Evolutionary conservation across 495 filamentous ascomycete genomes (phyloP).

Genomic region (Podospora pseudoanserina): DNA sequence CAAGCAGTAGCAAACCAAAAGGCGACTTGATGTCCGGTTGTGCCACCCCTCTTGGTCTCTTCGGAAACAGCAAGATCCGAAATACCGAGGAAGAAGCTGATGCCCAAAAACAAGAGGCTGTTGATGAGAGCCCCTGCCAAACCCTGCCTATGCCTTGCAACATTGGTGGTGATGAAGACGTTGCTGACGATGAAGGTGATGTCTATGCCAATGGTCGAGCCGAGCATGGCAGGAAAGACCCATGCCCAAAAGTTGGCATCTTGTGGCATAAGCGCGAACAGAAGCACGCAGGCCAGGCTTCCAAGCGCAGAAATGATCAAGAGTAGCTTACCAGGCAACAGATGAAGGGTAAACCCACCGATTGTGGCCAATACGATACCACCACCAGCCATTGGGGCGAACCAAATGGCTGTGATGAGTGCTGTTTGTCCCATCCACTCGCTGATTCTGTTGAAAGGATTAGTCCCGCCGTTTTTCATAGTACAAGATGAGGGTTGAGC

Average conservation of each 20-base stretch:
- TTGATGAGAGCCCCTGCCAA: conserved; percentile 64
- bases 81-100: conserved; percentile 74
- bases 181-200: conserved; percentile 81
- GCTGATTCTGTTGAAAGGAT: conserved; percentile 50
- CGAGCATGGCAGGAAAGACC: conserved; percentile 79
- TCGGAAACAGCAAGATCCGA: conserved; percentile 62
- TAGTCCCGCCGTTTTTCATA: background rate
- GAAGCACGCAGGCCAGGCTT: conserved; percentile 59
- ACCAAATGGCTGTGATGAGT: conserved; percentile 74
- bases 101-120: conserved; percentile 67
- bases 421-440: conserved; percentile 61
- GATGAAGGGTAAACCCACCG: conserved; percentile 75
- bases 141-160: conserved; percentile 68
- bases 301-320: conserved; percentile 64
- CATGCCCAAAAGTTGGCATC: conserved; percentile 58
- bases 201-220: conserved; percentile 77
- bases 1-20: conserved; percentile 67
- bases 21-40: conserved; percentile 55
- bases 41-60: conserved; percentile 43
- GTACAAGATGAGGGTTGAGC: conserved; percentile 12
- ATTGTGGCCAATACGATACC: conserved; percentile 66
- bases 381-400: conserved; percentile 68
- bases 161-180: conserved; percentile 75
- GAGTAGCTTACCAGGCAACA: conserved; percentile 66
- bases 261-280: conserved; percentile 68